phyloP scores from a whole-genome alignment of 139 green algal genomes.

The Chlamydomonas urium region DNA sequence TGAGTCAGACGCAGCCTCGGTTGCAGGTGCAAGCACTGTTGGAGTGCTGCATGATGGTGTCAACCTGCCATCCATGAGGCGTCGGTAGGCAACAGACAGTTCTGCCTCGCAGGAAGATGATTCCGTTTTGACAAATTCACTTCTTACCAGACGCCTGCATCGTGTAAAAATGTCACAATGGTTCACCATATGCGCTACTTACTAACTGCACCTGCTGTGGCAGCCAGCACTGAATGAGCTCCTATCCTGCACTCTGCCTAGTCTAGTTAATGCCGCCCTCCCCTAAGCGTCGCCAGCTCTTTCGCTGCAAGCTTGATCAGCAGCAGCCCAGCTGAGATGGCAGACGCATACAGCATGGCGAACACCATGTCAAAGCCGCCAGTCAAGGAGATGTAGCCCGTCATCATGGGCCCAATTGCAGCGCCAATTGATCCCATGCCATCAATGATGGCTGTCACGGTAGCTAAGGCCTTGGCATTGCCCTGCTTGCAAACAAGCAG shows the following conservation, averaged over 20 bases:
- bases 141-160: no score
- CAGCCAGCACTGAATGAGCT: no score
- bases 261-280: no score
- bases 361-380: conserved; percentile 88
- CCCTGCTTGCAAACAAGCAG: no score
- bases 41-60: no score
- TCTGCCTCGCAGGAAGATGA: no score
- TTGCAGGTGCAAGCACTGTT: not conserved
- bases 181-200: no score
- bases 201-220: no score
- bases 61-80: conserved; percentile 4
- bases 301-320: conserved; percentile 44
- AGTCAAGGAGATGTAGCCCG: conserved; percentile 72
- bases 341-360: conserved; percentile 75
- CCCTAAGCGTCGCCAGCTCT: conserved; percentile 26
- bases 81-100: no score
- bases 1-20: conserved; percentile 4
- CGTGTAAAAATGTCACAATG: no score
- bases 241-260: no score
- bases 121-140: no score
- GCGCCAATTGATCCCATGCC: conserved; percentile 91
- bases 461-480: conserved; percentile 87
- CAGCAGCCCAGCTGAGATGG: conserved; percentile 55
- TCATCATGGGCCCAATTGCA: conserved; percentile 85
- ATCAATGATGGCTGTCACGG: conserved; percentile 96